Evolutionary conservation across 768 basidiomycete species (phyloP), one percentile per base, ranked within the genome.

Genomic region (Mycena vulgaris): DNA sequence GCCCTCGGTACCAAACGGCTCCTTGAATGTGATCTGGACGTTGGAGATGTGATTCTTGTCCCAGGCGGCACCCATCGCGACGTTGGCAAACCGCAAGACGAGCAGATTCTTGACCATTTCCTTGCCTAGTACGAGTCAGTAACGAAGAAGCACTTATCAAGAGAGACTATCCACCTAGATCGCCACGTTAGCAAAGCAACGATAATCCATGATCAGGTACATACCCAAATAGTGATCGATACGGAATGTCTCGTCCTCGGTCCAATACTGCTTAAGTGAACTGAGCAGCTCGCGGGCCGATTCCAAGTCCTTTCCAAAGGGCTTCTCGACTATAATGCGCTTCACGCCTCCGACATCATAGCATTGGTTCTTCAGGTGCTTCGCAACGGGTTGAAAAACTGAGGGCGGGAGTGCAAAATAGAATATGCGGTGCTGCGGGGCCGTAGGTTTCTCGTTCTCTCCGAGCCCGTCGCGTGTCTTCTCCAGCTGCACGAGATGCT

Each of bases 41-140:
- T 96, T 99, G 83, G 89, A 91, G 84, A 99, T 93, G 69, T 91
- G 95, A 81, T 97, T 95, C 82, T 95, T 97, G 85, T 99, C 97
- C 95, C 97, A 98, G 42, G 90, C 89, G 31, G 95, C 90, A 72
- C 90, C 90, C 85, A 98, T 82, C 28, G 96, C 94, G 73, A 96
- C 83, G 82, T 99, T 99, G 71, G 95, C 97, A 77, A 99, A 99
- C 37, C 97, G 92, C 60, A 98, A 85, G 31, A 98, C 95, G 71
- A 99, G 93, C 63, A 99, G 80, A 82, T 99, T 99, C 88, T 99
- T 99, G 78, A 98, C 95, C 97, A 99, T 99, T 88, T 99, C 97
- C 86, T 99, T 99, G 66, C 97, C 33, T 35, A 13, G 13, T 35
- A 13, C 33, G 33, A 35, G 33, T 35, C 13, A 35, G 33, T n/a